phyloP scores from a whole-genome alignment of 305 asterid genomes.

The Ajuga reptans region DNA sequence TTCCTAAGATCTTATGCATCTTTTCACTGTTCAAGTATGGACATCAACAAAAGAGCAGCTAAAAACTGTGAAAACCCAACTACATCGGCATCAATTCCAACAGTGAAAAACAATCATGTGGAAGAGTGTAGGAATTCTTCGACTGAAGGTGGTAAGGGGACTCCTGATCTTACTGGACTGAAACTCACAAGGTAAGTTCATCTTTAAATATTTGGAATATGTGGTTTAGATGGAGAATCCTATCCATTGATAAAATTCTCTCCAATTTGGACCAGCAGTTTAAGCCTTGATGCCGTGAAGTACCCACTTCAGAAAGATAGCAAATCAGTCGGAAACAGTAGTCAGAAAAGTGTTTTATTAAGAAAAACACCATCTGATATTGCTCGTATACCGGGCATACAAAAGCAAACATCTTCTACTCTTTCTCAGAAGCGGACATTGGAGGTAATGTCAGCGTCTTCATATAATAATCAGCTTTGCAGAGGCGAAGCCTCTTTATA shows the following conservation, averaged over 20 bases:
- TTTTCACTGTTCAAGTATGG: slow-evolving; percentile 33
- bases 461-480: background rate
- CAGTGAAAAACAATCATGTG: slow-evolving; percentile 25
- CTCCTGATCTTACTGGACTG: slow-evolving; percentile 32
- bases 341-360: slow-evolving; percentile 27
- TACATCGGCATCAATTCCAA: slow-evolving; percentile 28
- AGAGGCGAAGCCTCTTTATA: too few species aligned
- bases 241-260: slow-evolving; percentile 17
- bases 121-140: slow-evolving; percentile 31
- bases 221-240: slow-evolving; percentile 17
- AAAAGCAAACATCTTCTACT: slow-evolving; percentile 34
- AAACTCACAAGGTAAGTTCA: slow-evolving; percentile 47
- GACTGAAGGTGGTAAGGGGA: slow-evolving; percentile 31
- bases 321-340: slow-evolving; percentile 30
- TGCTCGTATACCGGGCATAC: slow-evolving; percentile 21
- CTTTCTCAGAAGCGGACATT: slow-evolving; percentile 45
- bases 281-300: slow-evolving; percentile 35
- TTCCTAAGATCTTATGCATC: slow-evolving; percentile 33
- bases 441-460: slow-evolving; percentile 41
- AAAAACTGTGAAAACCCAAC: slow-evolving; percentile 27
- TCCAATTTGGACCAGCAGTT: slow-evolving; percentile 33
- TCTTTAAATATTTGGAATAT: background rate
- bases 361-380: slow-evolving; percentile 25
- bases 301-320: slow-evolving; percentile 29
- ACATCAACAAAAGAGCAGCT: slow-evolving; percentile 32